phyloP scores from a whole-genome alignment of 2,329 filamentous ascomycete species.

The Malbranchea zuffiana region DNA sequence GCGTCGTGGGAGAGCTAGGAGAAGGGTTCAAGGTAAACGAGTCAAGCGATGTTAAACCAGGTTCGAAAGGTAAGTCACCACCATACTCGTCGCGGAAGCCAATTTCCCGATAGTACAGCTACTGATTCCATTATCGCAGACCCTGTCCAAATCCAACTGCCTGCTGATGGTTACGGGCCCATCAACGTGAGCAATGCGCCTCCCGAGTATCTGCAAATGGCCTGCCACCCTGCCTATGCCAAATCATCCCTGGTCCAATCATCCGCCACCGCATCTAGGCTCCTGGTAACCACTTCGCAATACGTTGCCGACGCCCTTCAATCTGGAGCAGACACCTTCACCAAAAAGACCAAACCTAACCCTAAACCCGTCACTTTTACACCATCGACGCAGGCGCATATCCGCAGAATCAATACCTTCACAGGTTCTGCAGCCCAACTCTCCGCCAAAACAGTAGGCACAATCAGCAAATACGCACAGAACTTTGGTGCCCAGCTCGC shows the following conservation, averaged over 20 bases:
- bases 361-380: conserved; percentile 78
- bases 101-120: conserved; percentile 5
- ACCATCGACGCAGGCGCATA: conserved; percentile 69
- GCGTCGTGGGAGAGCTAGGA: conserved; percentile 81
- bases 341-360: conserved; percentile 65
- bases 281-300: conserved; percentile 80
- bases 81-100: background rate
- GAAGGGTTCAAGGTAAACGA: conserved; percentile 74
- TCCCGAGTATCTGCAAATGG: conserved; percentile 57
- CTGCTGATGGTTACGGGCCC: conserved; percentile 35
- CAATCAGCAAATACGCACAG: conserved; percentile 73
- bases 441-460: conserved; percentile 75
- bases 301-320: conserved; percentile 69
- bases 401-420: conserved; percentile 82
- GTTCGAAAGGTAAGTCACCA: conserved; percentile 70
- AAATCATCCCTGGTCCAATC: conserved; percentile 77
- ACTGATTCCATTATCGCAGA: conserved; percentile 22
- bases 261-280: conserved; percentile 74
- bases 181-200: conserved; percentile 40
- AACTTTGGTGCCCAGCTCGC: conserved; percentile 71
- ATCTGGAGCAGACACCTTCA: conserved; percentile 67
- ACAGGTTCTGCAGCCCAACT: conserved; percentile 68
- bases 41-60: conserved; percentile 61
- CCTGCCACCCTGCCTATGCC: conserved; percentile 82
- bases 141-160: conserved; percentile 40